Percentiles rank a stretch among this genome's conserved stretches.
phyloP scores from a whole-genome alignment of 2,329 filamentous ascomycete species.

The Plectosphaerella cucumerina region DNA sequence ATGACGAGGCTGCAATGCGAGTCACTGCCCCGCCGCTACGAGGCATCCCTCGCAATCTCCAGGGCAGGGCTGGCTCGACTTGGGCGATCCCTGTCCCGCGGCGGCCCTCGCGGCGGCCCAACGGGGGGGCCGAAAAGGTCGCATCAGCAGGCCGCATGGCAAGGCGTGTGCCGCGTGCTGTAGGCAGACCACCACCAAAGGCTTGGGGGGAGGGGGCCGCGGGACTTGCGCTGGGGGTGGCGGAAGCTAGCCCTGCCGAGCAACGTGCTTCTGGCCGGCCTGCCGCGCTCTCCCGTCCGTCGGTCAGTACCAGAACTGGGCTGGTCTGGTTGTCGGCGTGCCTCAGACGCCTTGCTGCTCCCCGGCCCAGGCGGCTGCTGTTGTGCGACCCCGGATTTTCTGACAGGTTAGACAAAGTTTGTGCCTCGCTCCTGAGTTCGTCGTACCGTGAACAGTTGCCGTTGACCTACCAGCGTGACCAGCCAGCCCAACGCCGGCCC shows the following conservation, averaged over 20 bases:
- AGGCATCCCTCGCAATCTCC: not conserved
- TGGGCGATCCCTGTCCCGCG: not conserved
- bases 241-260: not conserved
- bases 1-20: conserved; percentile 5
- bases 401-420: conserved; percentile 1
- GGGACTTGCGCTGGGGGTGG: no score
- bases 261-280: not conserved
- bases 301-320: no score
- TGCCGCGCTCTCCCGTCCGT: no score
- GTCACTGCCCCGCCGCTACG: not conserved
- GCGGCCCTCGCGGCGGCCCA: not conserved
- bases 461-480: no score
- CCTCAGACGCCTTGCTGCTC: no score
- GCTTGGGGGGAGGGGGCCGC: not conserved
- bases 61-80: not conserved
- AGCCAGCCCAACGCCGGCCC: no score
- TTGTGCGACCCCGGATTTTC: not conserved
- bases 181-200: not conserved
- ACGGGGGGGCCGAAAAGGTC: not conserved
- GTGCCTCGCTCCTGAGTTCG: not conserved
- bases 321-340: no score
- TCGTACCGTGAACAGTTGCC: no score
- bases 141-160: no score
- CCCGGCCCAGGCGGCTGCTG: not conserved
- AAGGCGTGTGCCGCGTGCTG: no score